Percentiles rank a stretch among this genome's conserved stretches.
These are phyloP conservation scores for Botrytis cinerea DNA, from an alignment of 2,329 filamentous ascomycete genomes.

Conservation along the genomic window DNA sequence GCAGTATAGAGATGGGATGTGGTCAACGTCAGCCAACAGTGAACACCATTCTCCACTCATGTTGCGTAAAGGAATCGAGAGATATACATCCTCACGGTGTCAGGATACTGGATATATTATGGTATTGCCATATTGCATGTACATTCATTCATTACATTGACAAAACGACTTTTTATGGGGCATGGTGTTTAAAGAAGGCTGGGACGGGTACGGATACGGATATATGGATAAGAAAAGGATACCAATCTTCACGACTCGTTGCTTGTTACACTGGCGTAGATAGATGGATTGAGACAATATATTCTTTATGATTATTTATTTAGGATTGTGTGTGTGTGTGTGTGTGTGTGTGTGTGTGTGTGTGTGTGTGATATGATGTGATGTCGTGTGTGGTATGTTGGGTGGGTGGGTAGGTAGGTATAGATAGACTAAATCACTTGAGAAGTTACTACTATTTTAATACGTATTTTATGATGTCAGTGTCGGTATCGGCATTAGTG, in stretches of 20 bases:
- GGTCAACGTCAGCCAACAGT: neutral
- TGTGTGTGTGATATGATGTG: too few species aligned
- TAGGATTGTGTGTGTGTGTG: too few species aligned
- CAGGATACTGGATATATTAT: neutral
- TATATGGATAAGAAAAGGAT: neutral
- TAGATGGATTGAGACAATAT: neutral
- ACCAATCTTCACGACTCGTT: constrained; percentile 3
- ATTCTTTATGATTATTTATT: neutral
- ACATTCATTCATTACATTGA: neutral
- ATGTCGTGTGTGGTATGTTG: too few species aligned
- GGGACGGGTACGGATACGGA: neutral
- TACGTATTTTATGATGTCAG: too few species aligned
- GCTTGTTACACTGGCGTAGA: neutral
- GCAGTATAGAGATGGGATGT: neutral
- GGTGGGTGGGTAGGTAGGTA: neutral
- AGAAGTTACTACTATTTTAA: too few species aligned
- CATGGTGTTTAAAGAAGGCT: constrained; percentile 8
- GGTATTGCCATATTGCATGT: neutral
- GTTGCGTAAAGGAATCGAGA: neutral
- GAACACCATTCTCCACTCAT: neutral
- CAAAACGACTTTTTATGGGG: neutral
- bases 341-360: too few species aligned
- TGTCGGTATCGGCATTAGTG: too few species aligned
- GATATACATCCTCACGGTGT: neutral
- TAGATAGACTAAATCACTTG: neutral